These are phyloP conservation scores for Petrea volubilis DNA, from an alignment of 257 asterid genomes.

Conservation along the genomic window DNA sequence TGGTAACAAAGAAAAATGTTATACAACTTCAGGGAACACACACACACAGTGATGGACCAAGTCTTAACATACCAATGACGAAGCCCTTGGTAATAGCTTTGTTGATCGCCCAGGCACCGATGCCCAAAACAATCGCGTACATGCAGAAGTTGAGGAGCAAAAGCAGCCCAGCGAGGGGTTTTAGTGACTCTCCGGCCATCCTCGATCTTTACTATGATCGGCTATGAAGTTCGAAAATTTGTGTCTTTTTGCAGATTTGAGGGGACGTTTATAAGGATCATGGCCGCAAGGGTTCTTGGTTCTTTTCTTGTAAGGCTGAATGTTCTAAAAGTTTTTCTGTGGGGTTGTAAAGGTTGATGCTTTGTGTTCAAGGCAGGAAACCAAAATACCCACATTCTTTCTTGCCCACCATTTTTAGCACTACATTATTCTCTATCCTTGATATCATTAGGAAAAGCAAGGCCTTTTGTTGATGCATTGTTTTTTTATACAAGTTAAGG, in stretches of 20 bases:
- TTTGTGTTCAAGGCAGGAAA: slow-evolving; percentile 57
- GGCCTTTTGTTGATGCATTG: too few species aligned
- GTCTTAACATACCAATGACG: slow-evolving; percentile 52
- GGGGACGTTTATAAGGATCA: slow-evolving; percentile 33
- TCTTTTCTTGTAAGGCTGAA: slow-evolving; percentile 83
- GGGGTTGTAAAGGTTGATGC: slow-evolving; percentile 54
- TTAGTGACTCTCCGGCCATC: slow-evolving; percentile 61
- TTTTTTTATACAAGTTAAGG: too few species aligned
- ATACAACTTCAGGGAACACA: too few species aligned
- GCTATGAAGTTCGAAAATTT: not conserved
- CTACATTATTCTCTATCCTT: not conserved
- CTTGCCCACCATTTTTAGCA: slow-evolving; percentile 19
- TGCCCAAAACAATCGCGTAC: slow-evolving; percentile 71
- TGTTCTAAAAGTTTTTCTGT: slow-evolving; percentile 30
- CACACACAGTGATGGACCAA: too few species aligned
- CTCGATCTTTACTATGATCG: not conserved
- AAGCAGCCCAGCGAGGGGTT: slow-evolving; percentile 64
- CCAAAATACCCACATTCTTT: slow-evolving; percentile 28
- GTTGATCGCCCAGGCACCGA: slow-evolving; percentile 80
- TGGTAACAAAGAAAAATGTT: not conserved
- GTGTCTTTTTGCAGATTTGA: slow-evolving; percentile 12
- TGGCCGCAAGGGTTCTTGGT: slow-evolving; percentile 33
- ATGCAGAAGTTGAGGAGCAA: slow-evolving; percentile 84
- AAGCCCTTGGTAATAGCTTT: slow-evolving; percentile 79
- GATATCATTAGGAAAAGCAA: too few species aligned